These are phyloP conservation scores for Incumbomyces delicatus DNA, from an alignment of 2,329 filamentous ascomycete genomes.

Conservation along the genomic window DNA sequence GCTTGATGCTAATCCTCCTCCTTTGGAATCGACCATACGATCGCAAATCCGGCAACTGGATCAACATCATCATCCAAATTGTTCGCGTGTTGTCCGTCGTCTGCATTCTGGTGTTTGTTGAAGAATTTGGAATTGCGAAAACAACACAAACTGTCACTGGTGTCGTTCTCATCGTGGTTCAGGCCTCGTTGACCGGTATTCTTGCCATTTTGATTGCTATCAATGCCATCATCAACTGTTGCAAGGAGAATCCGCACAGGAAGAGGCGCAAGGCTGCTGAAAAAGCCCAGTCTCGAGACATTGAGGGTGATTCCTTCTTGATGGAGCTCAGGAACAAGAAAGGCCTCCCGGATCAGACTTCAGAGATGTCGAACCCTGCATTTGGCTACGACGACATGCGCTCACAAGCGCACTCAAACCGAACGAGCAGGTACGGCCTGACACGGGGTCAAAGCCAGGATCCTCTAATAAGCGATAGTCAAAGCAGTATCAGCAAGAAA, in stretches of 20 bases:
- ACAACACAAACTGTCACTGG: slow-evolving; percentile 92
- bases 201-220: slow-evolving; percentile 80
- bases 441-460: slow-evolving; percentile 13
- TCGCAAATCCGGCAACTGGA: slow-evolving; percentile 76
- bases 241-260: slow-evolving; percentile 82
- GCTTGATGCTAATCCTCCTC: slow-evolving; percentile 65
- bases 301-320: slow-evolving; percentile 51
- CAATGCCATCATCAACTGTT: slow-evolving; percentile 75
- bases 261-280: slow-evolving; percentile 81
- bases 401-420: slow-evolving; percentile 10
- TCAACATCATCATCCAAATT: slow-evolving; percentile 85
- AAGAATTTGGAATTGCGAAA: slow-evolving; percentile 79
- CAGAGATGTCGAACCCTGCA: slow-evolving; percentile 10
- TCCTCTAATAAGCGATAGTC: background rate
- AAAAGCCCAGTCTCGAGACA: slow-evolving; percentile 80
- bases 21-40: slow-evolving; percentile 81
- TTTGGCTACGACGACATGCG: slow-evolving; percentile 18
- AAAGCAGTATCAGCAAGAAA: background rate
- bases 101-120: slow-evolving; percentile 86
- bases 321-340: slow-evolving; percentile 39
- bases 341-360: slow-evolving; percentile 9
- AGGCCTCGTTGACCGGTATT: slow-evolving; percentile 70
- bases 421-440: slow-evolving; percentile 5
- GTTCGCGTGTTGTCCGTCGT: slow-evolving; percentile 80
- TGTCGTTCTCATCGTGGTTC: slow-evolving; percentile 84